Evolutionary conservation across 345 rosid species (phyloP).

Genomic region (Corchorus capsularis): DNA sequence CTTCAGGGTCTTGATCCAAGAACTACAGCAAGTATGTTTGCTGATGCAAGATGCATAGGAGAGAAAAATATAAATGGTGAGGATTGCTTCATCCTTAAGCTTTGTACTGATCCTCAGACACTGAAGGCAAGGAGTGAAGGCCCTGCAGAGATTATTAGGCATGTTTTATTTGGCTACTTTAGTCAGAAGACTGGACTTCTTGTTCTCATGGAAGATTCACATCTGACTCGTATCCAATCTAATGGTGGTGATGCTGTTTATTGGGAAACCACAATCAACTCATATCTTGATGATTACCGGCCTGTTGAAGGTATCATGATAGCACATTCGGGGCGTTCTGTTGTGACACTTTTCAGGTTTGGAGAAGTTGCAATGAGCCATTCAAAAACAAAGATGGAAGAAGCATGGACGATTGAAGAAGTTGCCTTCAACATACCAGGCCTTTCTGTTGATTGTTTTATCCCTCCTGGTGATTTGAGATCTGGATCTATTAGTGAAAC

Average conservation of each 20-base stretch:
- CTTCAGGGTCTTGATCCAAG: conserved; percentile 94
- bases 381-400: conserved; percentile 93
- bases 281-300: conserved; percentile 76
- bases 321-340: conserved; percentile 89
- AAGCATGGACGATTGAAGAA: conserved; percentile 93
- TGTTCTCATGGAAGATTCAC: conserved; percentile 84
- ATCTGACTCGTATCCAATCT: conserved; percentile 79
- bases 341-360: conserved; percentile 85
- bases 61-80: conserved; percentile 79
- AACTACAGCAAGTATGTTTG: conserved; percentile 73
- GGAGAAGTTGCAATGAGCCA: conserved; percentile 90
- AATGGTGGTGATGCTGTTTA: conserved; percentile 77
- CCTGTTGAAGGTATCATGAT: conserved; percentile 93
- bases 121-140: conserved; percentile 85
- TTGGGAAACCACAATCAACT: conserved; percentile 94
- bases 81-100: conserved; percentile 89
- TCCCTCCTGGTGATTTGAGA: conserved; percentile 84
- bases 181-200: conserved; percentile 92
- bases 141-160: conserved; percentile 88
- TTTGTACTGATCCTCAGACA: conserved; percentile 71
- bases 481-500: conserved; percentile 60
- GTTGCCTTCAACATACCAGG: conserved; percentile 95
- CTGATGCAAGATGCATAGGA: conserved; percentile 83
- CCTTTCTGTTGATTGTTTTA: conserved; percentile 80
- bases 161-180: conserved; percentile 83